Conservation (phyloP, 306 rosid genomes). For the Sphenostylis stenocarpa region DNA sequence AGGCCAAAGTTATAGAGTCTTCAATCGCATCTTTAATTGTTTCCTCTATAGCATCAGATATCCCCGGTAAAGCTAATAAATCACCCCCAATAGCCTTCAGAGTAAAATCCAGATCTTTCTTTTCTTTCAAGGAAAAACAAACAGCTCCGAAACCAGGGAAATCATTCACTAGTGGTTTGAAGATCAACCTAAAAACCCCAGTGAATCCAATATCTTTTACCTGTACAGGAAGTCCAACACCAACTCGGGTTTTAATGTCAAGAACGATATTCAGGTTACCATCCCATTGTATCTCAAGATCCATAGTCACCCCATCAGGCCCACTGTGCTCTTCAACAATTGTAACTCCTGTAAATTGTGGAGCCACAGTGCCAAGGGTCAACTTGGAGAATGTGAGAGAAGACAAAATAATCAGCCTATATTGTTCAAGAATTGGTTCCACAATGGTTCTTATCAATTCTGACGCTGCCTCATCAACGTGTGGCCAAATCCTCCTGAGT, state of each 20-base stretch:
- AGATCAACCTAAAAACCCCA: slow-evolving; percentile 98
- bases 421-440: too few species aligned
- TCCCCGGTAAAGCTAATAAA: too few species aligned
- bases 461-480: too few species aligned
- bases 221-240: slow-evolving; percentile 84
- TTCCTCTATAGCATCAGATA: too few species aligned
- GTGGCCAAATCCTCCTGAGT: too few species aligned
- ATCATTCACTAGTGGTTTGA: slow-evolving; percentile 84
- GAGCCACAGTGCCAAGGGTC: slow-evolving; percentile 93
- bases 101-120: too few species aligned
- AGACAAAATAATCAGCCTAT: too few species aligned
- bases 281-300: slow-evolving; percentile 96
- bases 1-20: too few species aligned
- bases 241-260: slow-evolving; percentile 77
- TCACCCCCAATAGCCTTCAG: too few species aligned
- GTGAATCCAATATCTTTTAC: slow-evolving; percentile 98
- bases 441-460: too few species aligned
- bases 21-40: too few species aligned
- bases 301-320: slow-evolving; percentile 63
- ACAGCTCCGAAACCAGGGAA: too few species aligned
- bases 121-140: slow-evolving; percentile 74
- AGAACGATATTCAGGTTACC: slow-evolving; percentile 80
- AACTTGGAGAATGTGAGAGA: slow-evolving; percentile 81
- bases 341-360: slow-evolving; percentile 81
- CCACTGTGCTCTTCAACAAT: slow-evolving; percentile 67